phyloP scores from a whole-genome alignment of 768 basidiomycete species.

The Pleurotus salmoneostramineus region DNA sequence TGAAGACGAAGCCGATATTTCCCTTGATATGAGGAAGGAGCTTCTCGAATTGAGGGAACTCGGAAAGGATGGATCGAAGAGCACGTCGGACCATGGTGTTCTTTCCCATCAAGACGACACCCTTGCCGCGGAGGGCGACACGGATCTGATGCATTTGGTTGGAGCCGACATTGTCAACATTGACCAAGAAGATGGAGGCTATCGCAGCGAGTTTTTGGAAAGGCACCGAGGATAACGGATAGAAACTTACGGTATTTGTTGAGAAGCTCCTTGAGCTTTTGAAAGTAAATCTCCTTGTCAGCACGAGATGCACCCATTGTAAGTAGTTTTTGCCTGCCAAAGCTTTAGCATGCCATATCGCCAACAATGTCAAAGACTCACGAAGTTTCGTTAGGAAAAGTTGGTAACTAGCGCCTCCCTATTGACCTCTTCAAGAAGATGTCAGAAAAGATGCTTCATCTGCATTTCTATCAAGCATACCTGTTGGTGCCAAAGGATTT shows the following conservation, averaged over 20 bases:
- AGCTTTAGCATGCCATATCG: slow-evolving; percentile 10
- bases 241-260: slow-evolving; percentile 74
- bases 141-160: slow-evolving; percentile 99
- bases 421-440: slow-evolving; percentile 71
- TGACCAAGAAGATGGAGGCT: slow-evolving; percentile 99
- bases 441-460: neutral
- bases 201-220: slow-evolving; percentile 8
- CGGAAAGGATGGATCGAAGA: slow-evolving; percentile 84
- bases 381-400: slow-evolving; percentile 17
- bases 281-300: slow-evolving; percentile 90
- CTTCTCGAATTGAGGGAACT: slow-evolving; percentile 92
- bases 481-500: slow-evolving; percentile 88
- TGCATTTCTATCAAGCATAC: slow-evolving; percentile 30
- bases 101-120: slow-evolving; percentile 98
- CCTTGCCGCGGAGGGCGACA: slow-evolving; percentile 93
- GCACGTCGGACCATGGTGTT: slow-evolving; percentile 99
- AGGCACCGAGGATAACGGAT: neutral
- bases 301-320: slow-evolving; percentile 91
- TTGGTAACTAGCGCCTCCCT: slow-evolving; percentile 70
- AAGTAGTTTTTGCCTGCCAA: slow-evolving; percentile 23
- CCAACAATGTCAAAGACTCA: slow-evolving; percentile 12
- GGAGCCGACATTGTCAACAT: slow-evolving; percentile 99
- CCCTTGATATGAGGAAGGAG: slow-evolving; percentile 95
- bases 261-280: slow-evolving; percentile 91
- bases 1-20: slow-evolving; percentile 99